Percentiles rank a stretch among this genome's conserved stretches.
These are phyloP conservation scores for Metarhizium brunneum DNA, from an alignment of 2,329 filamentous ascomycete genomes.

Conservation along the genomic window DNA sequence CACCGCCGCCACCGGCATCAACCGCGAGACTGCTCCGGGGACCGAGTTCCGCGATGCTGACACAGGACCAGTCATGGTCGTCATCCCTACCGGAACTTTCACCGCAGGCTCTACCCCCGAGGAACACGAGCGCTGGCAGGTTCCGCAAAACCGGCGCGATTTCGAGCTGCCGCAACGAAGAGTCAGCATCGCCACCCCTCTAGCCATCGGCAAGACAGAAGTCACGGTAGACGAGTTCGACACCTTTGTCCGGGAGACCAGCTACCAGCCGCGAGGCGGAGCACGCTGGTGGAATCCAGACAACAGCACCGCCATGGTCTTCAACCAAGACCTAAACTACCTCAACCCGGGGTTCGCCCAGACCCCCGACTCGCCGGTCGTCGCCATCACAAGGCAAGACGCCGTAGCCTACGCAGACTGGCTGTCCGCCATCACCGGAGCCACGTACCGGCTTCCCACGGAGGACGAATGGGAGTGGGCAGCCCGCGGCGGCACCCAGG, in stretches of 20 bases:
- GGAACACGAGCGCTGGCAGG: conserved; percentile 7
- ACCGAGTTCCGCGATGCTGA: conserved; percentile 5
- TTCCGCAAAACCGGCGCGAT: neutral
- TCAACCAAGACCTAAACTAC: conserved; percentile 6
- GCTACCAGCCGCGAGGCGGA: conserved; percentile 8
- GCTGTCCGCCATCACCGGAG: conserved; percentile 8
- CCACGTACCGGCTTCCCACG: conserved; percentile 7
- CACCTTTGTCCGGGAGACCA: conserved; percentile 5
- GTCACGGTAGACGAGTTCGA: conserved; percentile 7
- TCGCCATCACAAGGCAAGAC: conserved; percentile 8
- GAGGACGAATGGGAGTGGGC: conserved; percentile 12
- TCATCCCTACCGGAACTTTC: conserved; percentile 8
- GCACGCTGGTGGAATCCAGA: conserved; percentile 8
- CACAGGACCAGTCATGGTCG: conserved; percentile 5
- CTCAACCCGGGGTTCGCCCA: conserved; percentile 8
- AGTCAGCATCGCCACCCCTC: conserved; percentile 4
- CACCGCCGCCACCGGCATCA: neutral
- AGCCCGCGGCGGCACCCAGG: conserved; percentile 8
- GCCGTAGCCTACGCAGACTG: conserved; percentile 9
- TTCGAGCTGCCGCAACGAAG: conserved; percentile 7
- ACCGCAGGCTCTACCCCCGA: conserved; percentile 4
- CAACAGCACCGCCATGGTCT: conserved; percentile 2
- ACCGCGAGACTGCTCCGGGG: neutral
- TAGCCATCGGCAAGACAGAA: conserved; percentile 8
- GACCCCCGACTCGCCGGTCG: conserved; percentile 5